These are phyloP conservation scores for Nephelium lappaceum DNA, from an alignment of 345 rosid genomes.

Conservation along the genomic window DNA sequence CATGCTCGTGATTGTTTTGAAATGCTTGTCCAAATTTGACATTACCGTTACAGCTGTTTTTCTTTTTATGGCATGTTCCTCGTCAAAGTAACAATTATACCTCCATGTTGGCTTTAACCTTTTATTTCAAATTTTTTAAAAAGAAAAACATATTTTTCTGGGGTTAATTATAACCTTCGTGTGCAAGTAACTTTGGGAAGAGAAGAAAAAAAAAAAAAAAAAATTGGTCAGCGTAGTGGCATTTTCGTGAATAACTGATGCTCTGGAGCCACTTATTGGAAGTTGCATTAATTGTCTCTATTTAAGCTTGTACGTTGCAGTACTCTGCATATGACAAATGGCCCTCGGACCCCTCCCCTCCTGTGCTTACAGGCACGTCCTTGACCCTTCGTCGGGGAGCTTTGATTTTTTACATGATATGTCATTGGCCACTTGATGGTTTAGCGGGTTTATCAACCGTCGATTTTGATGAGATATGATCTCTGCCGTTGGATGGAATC, in stretches of 20 bases:
- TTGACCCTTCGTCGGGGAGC: neutral
- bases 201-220: neutral
- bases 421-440: neutral
- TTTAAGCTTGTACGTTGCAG: conserved; percentile 22
- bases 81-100: conserved; percentile 13
- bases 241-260: conserved; percentile 3
- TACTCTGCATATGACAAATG: conserved; percentile 26
- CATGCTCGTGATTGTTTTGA: conserved; percentile 13
- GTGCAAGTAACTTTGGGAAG: conserved; percentile 17
- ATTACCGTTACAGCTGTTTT: neutral
- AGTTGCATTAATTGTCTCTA: conserved; percentile 6
- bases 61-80: conserved; percentile 3
- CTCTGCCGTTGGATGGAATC: neutral
- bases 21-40: conserved; percentile 4
- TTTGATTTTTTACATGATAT: neutral
- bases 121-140: neutral
- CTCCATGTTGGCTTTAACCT: neutral
- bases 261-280: neutral
- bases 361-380: conserved; percentile 16
- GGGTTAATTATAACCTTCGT: neutral
- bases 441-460: neutral
- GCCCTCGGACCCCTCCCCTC: conserved; percentile 5
- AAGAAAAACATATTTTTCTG: neutral
- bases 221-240: conserved; percentile 17
- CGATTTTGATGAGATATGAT: neutral